phyloP scores from a whole-genome alignment of 2,329 filamentous ascomycete genomes.

The Phoma sp. region DNA sequence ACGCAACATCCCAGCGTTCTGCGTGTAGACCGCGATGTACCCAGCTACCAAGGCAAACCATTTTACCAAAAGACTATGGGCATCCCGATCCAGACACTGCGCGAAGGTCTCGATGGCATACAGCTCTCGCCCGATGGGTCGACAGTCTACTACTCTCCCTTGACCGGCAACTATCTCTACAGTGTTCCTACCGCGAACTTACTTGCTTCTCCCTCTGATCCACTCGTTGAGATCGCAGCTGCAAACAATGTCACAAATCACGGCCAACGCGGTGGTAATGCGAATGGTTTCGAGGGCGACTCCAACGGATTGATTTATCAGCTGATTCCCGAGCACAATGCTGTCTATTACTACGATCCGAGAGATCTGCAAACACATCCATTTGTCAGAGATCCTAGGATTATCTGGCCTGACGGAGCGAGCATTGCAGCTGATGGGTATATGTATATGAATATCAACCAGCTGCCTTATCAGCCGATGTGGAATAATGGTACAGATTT shows the following conservation, averaged over 20 bases:
- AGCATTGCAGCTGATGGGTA: conserved; percentile 40
- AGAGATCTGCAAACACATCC: conserved; percentile 51
- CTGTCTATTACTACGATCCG: conserved; percentile 50
- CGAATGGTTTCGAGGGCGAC: conserved; percentile 59
- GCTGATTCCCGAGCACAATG: conserved; percentile 57
- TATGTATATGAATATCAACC: conserved; percentile 56
- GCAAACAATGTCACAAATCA: conserved; percentile 55
- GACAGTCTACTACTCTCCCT: conserved; percentile 53
- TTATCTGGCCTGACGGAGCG: conserved; percentile 58
- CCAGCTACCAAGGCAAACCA: conserved; percentile 53
- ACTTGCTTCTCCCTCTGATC: conserved; percentile 47
- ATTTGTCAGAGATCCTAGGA: conserved; percentile 54
- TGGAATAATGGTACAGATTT: conserved; percentile 56
- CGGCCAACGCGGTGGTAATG: conserved; percentile 55
- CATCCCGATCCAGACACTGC: conserved; percentile 44
- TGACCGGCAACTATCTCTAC: conserved; percentile 54
- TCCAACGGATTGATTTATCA: conserved; percentile 56
- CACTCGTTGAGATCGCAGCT: conserved; percentile 51
- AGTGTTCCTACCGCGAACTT: conserved; percentile 52
- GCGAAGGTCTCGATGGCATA: conserved; percentile 58
- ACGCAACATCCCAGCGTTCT: conserved; percentile 45
- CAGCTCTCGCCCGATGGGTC: conserved; percentile 55
- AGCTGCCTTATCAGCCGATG: conserved; percentile 55
- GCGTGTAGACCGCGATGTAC: conserved; percentile 50
- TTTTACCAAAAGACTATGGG: conserved; percentile 48